phyloP scores from a whole-genome alignment of 768 basidiomycete species.

The Polyporus arcularius region DNA sequence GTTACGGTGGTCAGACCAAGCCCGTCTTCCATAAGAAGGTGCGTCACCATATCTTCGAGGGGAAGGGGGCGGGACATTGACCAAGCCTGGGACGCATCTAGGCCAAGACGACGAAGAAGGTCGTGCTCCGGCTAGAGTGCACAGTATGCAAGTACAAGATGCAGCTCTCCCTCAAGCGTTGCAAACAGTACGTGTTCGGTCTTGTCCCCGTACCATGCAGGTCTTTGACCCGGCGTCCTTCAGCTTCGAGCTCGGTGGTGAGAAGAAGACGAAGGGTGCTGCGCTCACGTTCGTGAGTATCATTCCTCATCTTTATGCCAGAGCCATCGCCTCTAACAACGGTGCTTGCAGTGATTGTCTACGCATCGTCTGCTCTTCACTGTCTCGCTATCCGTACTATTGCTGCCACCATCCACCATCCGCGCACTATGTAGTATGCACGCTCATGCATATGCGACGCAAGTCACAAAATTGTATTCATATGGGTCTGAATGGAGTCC shows the following conservation, averaged over 20 bases:
- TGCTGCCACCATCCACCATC: slow-evolving; percentile 22
- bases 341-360: slow-evolving; percentile 23
- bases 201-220: too few relatives aligned
- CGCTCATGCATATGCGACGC: slow-evolving; percentile 24
- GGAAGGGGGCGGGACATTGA: background rate
- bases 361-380: slow-evolving; percentile 18
- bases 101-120: slow-evolving; percentile 99
- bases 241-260: slow-evolving; percentile 98
- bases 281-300: slow-evolving; percentile 88
- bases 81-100: slow-evolving; percentile 31
- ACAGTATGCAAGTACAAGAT: slow-evolving; percentile 98
- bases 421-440: slow-evolving; percentile 32
- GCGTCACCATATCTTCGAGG: background rate
- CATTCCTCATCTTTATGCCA: background rate
- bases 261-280: slow-evolving; percentile 99
- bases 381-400: slow-evolving; percentile 20
- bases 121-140: slow-evolving; percentile 97
- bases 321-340: background rate
- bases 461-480: slow-evolving; percentile 25
- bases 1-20: slow-evolving; percentile 99
- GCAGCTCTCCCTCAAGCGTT: slow-evolving; percentile 94
- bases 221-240: background rate
- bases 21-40: slow-evolving; percentile 99
- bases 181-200: slow-evolving; percentile 85
- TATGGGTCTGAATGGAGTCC: slow-evolving; percentile 18